These are phyloP conservation scores for Aschersonia sp. DNA, from an alignment of 2,329 filamentous ascomycete genomes.

Conservation along the genomic window DNA sequence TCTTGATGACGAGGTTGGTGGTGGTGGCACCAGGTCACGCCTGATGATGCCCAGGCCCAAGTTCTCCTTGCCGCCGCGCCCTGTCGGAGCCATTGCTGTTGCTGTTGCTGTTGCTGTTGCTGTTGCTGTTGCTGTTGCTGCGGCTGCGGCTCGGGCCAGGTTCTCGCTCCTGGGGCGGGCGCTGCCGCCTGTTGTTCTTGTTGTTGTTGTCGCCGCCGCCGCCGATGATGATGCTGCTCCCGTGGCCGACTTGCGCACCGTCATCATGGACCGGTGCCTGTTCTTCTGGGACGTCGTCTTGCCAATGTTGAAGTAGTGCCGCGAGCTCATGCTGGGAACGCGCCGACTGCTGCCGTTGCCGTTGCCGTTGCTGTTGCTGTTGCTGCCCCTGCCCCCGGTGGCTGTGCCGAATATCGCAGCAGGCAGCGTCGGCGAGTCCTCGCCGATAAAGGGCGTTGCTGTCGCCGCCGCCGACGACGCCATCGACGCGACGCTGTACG, in stretches of 20 bases:
- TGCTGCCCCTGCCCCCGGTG: constrained; percentile 6
- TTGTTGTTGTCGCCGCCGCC: too few relatives aligned
- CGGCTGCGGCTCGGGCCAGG: neutral
- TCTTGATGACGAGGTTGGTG: neutral
- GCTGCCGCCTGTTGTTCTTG: neutral
- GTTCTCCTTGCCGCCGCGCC: constrained; percentile 13
- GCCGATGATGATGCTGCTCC: neutral
- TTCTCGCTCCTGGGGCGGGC: constrained; percentile 6
- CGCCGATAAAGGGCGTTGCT: constrained; percentile 6
- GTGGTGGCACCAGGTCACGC: neutral
- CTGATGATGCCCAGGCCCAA: constrained; percentile 6
- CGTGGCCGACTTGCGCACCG: constrained; percentile 6
- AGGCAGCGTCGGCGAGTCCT: constrained; percentile 24
- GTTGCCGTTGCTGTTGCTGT: too few relatives aligned
- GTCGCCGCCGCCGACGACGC: constrained; percentile 12
- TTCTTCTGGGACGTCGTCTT: constrained; percentile 6
- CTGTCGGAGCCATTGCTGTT: too few relatives aligned
- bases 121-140: neutral
- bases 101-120: neutral
- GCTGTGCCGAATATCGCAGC: constrained; percentile 17
- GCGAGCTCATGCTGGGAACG: constrained; percentile 18
- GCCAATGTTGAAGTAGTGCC: constrained; percentile 33
- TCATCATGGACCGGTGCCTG: constrained; percentile 6
- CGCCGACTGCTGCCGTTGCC: too few relatives aligned
- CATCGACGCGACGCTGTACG: constrained; percentile 25